Conservation (phyloP, 2,329 filamentous ascomycete genomes). For the Xylaria hypoxylon region DNA sequence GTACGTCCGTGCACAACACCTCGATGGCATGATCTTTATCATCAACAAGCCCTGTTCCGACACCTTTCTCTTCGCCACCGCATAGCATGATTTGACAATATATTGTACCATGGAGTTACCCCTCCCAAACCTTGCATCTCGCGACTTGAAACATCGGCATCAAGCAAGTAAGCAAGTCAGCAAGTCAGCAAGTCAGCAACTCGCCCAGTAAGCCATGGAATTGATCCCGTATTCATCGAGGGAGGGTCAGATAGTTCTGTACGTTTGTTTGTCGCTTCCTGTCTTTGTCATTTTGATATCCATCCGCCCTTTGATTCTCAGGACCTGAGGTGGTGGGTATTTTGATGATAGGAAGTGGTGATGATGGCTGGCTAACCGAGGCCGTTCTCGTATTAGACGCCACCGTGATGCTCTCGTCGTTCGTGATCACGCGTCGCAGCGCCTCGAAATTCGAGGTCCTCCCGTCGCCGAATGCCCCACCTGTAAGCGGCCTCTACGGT, state of each 20-base stretch:
- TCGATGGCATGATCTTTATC: constrained; percentile 17
- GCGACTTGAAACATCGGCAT: constrained; percentile 24
- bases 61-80: neutral
- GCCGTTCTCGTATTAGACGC: constrained; percentile 67
- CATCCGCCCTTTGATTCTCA: no score
- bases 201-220: constrained; percentile 62
- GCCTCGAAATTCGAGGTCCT: constrained; percentile 80
- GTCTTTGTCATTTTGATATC: neutral
- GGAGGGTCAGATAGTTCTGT: constrained; percentile 84
- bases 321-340: neutral
- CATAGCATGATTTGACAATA: constrained; percentile 15
- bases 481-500: constrained; percentile 79
- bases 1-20: neutral
- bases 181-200: constrained; percentile 13
- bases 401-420: constrained; percentile 94
- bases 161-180: constrained; percentile 11
- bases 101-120: constrained; percentile 35
- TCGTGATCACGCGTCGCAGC: constrained; percentile 84
- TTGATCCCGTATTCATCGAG: constrained; percentile 80
- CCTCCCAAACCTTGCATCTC: constrained; percentile 30
- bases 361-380: constrained; percentile 20
- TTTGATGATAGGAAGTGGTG: neutral
- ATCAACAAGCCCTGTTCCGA: constrained; percentile 9
- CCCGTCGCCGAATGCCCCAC: constrained; percentile 84
- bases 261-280: constrained; percentile 54